Base-by-base conservation (phyloP, 768 basidiomycete genomes). In the Crucibulum laeve region DNA sequence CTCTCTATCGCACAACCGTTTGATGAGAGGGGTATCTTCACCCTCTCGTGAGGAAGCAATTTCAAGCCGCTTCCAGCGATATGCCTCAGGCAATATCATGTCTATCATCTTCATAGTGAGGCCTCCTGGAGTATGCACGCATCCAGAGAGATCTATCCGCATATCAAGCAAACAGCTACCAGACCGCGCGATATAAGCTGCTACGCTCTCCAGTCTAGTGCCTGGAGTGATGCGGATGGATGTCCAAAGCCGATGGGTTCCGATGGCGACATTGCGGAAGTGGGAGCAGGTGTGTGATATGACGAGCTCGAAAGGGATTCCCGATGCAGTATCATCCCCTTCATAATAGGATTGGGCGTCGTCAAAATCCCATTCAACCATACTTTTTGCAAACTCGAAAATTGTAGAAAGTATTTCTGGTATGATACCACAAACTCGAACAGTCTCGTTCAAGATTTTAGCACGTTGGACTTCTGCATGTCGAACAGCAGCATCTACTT, bases 181-280 rank as follows among this genome's bases (percentile, higher is more conserved):
- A 5, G 73, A 72, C 4, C 73, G 63, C 13, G 30, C 28, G 6
- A 73, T 30, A 45, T 70, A 73, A 3, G 57, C 46, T 11, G 44
- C 42, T 7, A 68, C 45, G 14, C 54, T 50, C 11, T 58, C 56
- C 2, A 50, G 24, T 0, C 52, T 47, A 19, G 41, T 54, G 4
- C 25, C 37, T 1, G 58, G 49, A 18, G 53, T 38, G 17, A 73
- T 51, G 14, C 53, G 47, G 41, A 77, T 64, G 13, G 47, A 49
- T 2, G 57, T 58, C 76, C 75, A 78, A n/a, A 77, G 62, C 1
- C 43, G 38, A 1, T 62, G 62, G 3, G 67, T 68, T 13, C 43
- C 46, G 25, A 73, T 38, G 2, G 73, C 71, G 2, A 72, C 55
- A 13, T 55, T 40, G 35, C 73, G 68, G 46, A 72, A 70, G 41